Conservation (phyloP, 768 basidiomycete genomes). For the Chalciporus sphaerocephalus region DNA sequence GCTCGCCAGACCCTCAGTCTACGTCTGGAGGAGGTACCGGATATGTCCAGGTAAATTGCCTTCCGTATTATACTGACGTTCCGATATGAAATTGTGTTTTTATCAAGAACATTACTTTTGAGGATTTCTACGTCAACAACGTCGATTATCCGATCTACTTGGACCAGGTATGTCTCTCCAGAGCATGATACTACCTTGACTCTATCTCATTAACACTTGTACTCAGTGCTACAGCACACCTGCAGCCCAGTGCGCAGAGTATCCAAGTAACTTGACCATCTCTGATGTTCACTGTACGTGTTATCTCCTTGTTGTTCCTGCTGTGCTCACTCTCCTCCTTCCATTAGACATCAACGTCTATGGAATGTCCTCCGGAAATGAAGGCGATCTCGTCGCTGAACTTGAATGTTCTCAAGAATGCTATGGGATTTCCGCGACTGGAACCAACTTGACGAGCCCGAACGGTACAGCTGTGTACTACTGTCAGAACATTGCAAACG, state of each 20-base stretch:
- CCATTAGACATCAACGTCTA: slow-evolving; percentile 35
- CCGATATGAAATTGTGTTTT: background rate
- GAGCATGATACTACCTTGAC: background rate
- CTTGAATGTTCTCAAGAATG: slow-evolving; percentile 40
- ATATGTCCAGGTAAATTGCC: slow-evolving; percentile 32
- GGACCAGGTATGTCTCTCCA: slow-evolving; percentile 26
- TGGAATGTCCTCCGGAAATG: slow-evolving; percentile 40
- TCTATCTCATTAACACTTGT: background rate
- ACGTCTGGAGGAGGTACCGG: slow-evolving; percentile 43
- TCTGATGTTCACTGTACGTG: slow-evolving; percentile 41
- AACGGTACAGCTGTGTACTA: slow-evolving; percentile 32
- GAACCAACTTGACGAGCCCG: slow-evolving; percentile 23
- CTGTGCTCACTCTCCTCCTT: background rate
- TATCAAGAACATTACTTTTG: slow-evolving; percentile 22
- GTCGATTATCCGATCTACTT: slow-evolving; percentile 43
- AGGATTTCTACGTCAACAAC: slow-evolving; percentile 29
- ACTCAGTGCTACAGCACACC: slow-evolving; percentile 36
- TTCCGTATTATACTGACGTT: background rate
- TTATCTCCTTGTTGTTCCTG: background rate
- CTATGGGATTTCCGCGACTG: slow-evolving; percentile 35
- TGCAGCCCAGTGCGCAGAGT: slow-evolving; percentile 34
- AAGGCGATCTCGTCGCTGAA: slow-evolving; percentile 38
- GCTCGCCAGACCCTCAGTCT: slow-evolving; percentile 36
- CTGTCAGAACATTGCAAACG: slow-evolving; percentile 35
- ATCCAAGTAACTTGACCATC: slow-evolving; percentile 35